A percentile compares a stretch with the other conserved stretches of the same genome.
These are phyloP conservation scores for Calvatia gigantea DNA, from an alignment of 768 basidiomycete species.

Conservation along the genomic window DNA sequence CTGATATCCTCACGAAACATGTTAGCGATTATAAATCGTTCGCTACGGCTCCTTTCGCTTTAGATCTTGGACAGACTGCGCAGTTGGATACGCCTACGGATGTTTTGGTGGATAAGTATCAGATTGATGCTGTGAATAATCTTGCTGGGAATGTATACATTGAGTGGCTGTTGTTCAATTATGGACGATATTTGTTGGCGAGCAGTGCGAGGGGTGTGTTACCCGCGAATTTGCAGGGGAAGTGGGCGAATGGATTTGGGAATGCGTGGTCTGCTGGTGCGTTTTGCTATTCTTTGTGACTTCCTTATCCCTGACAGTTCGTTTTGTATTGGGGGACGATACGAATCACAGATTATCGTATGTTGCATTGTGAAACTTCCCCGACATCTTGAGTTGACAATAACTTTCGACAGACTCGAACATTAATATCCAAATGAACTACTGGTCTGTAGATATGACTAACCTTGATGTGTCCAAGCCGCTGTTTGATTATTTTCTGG, in stretches of 20 bases:
- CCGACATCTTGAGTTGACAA: background rate
- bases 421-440: slow-evolving; percentile 82
- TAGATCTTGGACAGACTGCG: slow-evolving; percentile 58
- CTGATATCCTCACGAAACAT: slow-evolving; percentile 40
- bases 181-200: slow-evolving; percentile 62
- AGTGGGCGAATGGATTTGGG: slow-evolving; percentile 54
- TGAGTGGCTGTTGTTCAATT: slow-evolving; percentile 75
- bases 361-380: slow-evolving; percentile 12
- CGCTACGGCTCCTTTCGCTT: slow-evolving; percentile 43
- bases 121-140: slow-evolving; percentile 29
- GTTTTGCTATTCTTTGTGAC: slow-evolving; percentile 14
- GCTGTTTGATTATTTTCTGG: slow-evolving; percentile 68
- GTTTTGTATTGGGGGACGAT: no score
- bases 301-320: background rate
- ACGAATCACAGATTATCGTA: slow-evolving; percentile 40
- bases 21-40: slow-evolving; percentile 44
- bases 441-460: slow-evolving; percentile 73
- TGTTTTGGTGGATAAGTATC: slow-evolving; percentile 49
- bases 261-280: slow-evolving; percentile 65
- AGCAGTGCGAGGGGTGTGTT: slow-evolving; percentile 59
- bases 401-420: slow-evolving; percentile 51
- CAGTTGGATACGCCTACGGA: slow-evolving; percentile 55
- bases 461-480: slow-evolving; percentile 55
- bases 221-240: slow-evolving; percentile 73
- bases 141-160: slow-evolving; percentile 55